These are phyloP conservation scores for Saraca asoca DNA, from an alignment of 331 rosid genomes.

Conservation along the genomic window DNA sequence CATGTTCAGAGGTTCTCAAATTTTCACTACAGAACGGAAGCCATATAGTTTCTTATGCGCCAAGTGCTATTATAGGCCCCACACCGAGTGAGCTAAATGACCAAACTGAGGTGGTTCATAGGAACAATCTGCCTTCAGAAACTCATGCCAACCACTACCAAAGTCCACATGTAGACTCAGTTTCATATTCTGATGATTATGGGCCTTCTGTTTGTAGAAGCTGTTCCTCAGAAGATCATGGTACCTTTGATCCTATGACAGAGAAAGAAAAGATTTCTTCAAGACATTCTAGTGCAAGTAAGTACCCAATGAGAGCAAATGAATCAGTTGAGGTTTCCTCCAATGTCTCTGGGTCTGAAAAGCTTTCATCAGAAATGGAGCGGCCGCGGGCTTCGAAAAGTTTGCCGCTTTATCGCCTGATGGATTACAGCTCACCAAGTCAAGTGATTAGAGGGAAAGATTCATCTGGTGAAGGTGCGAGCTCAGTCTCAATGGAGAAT, in stretches of 20 bases:
- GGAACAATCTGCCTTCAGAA: conserved; percentile 37
- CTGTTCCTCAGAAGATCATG: conserved; percentile 60
- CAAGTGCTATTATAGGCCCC: conserved; percentile 34
- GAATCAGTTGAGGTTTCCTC: conserved; percentile 42
- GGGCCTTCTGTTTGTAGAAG: conserved; percentile 51
- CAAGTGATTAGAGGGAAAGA: conserved; percentile 53
- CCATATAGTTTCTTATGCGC: conserved; percentile 53
- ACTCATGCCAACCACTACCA: conserved; percentile 41
- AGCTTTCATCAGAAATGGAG: conserved; percentile 44
- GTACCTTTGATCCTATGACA: conserved; percentile 30
- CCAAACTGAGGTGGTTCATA: conserved; percentile 34
- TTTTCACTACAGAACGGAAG: conserved; percentile 62
- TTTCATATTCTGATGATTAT: conserved; percentile 64
- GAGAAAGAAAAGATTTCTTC: conserved; percentile 40
- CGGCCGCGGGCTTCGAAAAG: conserved; percentile 33
- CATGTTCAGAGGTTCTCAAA: conserved; percentile 75
- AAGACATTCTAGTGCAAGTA: conserved; percentile 37
- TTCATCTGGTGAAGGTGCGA: conserved; percentile 35
- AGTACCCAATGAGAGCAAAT: conserved; percentile 25
- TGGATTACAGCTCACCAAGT: conserved; percentile 84
- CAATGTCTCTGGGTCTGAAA: conserved; percentile 30
- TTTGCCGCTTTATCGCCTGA: conserved; percentile 76
- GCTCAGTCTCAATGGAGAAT: conserved; percentile 33
- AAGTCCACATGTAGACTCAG: conserved; percentile 44
- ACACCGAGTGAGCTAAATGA: conserved; percentile 51